Evolutionary conservation across 306 rosid species (phyloP).

Genomic region (Cucurbita moschata): DNA sequence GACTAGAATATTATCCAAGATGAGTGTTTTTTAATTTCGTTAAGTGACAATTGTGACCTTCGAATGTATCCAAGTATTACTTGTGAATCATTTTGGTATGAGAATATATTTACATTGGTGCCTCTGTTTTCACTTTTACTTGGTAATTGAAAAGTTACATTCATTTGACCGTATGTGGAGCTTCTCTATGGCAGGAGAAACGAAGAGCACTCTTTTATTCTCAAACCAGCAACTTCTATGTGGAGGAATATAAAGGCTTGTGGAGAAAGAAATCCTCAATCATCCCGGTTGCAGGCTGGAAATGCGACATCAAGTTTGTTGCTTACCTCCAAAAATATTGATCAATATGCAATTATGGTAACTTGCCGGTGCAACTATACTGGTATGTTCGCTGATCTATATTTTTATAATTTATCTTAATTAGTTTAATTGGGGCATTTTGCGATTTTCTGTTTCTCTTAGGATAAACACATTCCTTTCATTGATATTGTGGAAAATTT

Average conservation of each 20-base stretch:
- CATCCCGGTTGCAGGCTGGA: constrained; percentile 29
- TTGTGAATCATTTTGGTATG: neutral
- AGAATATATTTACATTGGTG: neutral
- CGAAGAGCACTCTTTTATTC: constrained; percentile 89
- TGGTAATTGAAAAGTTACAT: neutral
- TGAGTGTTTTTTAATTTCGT: neutral
- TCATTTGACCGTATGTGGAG: constrained; percentile 12
- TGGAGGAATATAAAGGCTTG: constrained; percentile 40
- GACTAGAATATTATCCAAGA: neutral
- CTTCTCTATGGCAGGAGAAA: constrained; percentile 59
- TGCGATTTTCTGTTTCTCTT: neutral
- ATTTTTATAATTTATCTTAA: constrained; percentile 8
- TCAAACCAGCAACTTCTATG: constrained; percentile 55
- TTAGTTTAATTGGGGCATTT: constrained; percentile 1
- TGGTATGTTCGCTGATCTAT: constrained; percentile 25
- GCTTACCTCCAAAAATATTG: constrained; percentile 23
- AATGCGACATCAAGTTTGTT: constrained; percentile 32
- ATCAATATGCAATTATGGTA: constrained; percentile 80
- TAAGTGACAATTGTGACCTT: neutral
- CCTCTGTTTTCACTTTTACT: neutral
- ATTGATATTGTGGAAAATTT: neutral
- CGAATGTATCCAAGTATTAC: neutral
- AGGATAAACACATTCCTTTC: neutral
- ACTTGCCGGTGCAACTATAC: constrained; percentile 88
- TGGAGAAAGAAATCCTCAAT: constrained; percentile 37